Percentiles rank a stretch among this genome's conserved stretches.
These are phyloP conservation scores for Saccharum spontaneum DNA, from an alignment of 176 grass and related monocot genomes.

Conservation along the genomic window DNA sequence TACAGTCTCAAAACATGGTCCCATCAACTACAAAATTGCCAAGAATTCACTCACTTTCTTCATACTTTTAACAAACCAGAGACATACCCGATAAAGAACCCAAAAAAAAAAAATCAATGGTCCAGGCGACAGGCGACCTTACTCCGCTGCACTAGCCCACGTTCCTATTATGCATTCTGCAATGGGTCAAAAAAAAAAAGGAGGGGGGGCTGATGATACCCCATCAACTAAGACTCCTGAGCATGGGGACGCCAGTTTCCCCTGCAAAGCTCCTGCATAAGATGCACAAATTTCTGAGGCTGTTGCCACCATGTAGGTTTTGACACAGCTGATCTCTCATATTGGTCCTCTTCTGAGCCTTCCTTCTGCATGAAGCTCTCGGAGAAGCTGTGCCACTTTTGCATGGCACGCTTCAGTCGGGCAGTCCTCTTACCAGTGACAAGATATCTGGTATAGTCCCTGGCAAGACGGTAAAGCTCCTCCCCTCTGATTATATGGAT, in stretches of 20 bases:
- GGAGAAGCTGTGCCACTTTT: slow-evolving; percentile 44
- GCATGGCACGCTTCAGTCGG: slow-evolving; percentile 55
- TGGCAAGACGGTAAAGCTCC: slow-evolving; percentile 66
- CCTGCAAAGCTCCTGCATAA: slow-evolving; percentile 52
- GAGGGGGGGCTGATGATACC: not conserved
- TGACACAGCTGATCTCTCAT: slow-evolving; percentile 33
- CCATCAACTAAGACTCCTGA: slow-evolving; percentile 49
- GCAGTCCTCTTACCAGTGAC: slow-evolving; percentile 69
- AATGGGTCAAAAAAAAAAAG: slow-evolving; percentile 23
- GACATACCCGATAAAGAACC: slow-evolving; percentile 13
- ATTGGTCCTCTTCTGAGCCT: slow-evolving; percentile 40
- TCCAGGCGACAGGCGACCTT: not conserved
- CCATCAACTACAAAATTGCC: slow-evolving; percentile 49
- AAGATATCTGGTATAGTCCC: slow-evolving; percentile 83
- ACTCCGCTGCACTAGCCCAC: slow-evolving; percentile 3
- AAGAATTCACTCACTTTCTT: not conserved
- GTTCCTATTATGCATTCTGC: slow-evolving; percentile 26
- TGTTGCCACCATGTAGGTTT: slow-evolving; percentile 62
- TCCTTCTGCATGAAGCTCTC: slow-evolving; percentile 43
- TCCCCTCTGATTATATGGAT: slow-evolving; percentile 90
- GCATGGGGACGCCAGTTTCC: slow-evolving; percentile 53
- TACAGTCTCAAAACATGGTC: slow-evolving; percentile 15
- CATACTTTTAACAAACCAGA: slow-evolving; percentile 22
- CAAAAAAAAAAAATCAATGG: not conserved
- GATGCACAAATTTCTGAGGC: slow-evolving; percentile 46